A percentile compares a stretch with the other conserved stretches of the same genome.
Evolutionary conservation across 306 rosid species (phyloP).

Genomic region (Sicyos edulis): DNA sequence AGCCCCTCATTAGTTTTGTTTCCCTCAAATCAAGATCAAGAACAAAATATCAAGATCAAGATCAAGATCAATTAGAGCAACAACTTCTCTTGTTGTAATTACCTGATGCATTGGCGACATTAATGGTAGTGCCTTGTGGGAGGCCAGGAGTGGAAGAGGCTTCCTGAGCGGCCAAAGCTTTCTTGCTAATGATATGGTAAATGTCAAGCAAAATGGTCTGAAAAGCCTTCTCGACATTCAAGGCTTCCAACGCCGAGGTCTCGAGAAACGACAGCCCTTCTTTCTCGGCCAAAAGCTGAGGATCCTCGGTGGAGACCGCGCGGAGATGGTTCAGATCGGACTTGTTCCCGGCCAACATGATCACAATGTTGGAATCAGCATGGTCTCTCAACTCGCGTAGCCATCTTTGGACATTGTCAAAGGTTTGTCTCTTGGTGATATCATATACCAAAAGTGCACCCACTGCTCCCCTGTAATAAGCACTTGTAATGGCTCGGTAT

Average conservation of each 20-base stretch:
- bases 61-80: conserved; percentile 42
- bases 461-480: conserved; percentile 67
- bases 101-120: conserved; percentile 41
- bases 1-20: neutral
- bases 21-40: neutral
- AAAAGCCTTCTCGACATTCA: conserved; percentile 62
- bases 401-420: conserved; percentile 63
- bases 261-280: conserved; percentile 56
- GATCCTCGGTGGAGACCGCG: conserved; percentile 52
- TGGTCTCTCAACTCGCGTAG: conserved; percentile 67
- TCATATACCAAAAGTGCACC: conserved; percentile 66
- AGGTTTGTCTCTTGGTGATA: conserved; percentile 64
- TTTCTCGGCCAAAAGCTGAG: conserved; percentile 51
- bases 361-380: conserved; percentile 68
- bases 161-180: conserved; percentile 61
- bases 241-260: conserved; percentile 62
- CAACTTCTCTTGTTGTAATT: conserved; percentile 42
- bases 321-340: conserved; percentile 62
- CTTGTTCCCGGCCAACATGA: conserved; percentile 63
- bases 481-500: conserved; percentile 66
- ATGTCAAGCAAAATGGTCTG: conserved; percentile 62
- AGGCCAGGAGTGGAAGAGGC: conserved; percentile 40
- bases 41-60: too few species aligned
- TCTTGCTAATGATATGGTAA: conserved; percentile 55
- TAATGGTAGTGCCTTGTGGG: conserved; percentile 58